Evolutionary conservation across 1,284 basidiomycete species (phyloP).

Genomic region (Abortiporus biennis): DNA sequence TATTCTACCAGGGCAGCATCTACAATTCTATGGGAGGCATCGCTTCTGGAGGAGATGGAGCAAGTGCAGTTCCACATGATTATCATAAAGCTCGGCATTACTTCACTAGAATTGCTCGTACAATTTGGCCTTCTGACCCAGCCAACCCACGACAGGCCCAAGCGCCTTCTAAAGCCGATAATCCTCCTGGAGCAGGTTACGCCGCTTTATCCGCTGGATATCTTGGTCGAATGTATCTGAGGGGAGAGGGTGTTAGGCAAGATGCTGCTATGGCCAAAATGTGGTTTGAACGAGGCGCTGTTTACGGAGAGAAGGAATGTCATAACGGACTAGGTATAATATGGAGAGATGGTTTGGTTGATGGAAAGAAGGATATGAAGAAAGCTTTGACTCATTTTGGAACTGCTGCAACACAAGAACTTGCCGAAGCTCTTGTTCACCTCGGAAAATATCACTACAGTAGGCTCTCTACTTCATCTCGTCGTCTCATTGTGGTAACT

Average conservation of each 20-base stretch:
- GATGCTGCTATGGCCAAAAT: conserved; percentile 79
- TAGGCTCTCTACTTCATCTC: conserved; percentile 29
- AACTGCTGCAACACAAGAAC: conserved; percentile 78
- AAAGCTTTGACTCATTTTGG: conserved; percentile 70
- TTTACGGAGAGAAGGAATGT: conserved; percentile 80
- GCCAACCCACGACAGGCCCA: conserved; percentile 42
- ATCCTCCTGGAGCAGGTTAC: conserved; percentile 53
- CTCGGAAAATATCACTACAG: conserved; percentile 81
- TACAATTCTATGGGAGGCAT: conserved; percentile 71
- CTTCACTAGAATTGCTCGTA: conserved; percentile 75
- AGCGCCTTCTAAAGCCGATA: conserved; percentile 39
- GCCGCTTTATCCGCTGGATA: conserved; percentile 80
- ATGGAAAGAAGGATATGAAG: conserved; percentile 59
- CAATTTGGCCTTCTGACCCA: conserved; percentile 79
- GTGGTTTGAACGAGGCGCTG: conserved; percentile 90
- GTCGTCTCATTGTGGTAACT: conserved; percentile 6
- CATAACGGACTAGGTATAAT: conserved; percentile 91
- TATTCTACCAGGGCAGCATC: conserved; percentile 92
- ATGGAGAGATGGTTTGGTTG: conserved; percentile 80
- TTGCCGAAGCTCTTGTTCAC: conserved; percentile 89
- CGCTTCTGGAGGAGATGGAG: conserved; percentile 82
- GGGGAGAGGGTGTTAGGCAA: conserved; percentile 87
- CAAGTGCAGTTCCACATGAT: conserved; percentile 74
- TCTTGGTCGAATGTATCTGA: conserved; percentile 88
- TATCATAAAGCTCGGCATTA: conserved; percentile 74